Base-by-base conservation (phyloP, 352 stramenopile species). In the Phytophthora sp. region DNA sequence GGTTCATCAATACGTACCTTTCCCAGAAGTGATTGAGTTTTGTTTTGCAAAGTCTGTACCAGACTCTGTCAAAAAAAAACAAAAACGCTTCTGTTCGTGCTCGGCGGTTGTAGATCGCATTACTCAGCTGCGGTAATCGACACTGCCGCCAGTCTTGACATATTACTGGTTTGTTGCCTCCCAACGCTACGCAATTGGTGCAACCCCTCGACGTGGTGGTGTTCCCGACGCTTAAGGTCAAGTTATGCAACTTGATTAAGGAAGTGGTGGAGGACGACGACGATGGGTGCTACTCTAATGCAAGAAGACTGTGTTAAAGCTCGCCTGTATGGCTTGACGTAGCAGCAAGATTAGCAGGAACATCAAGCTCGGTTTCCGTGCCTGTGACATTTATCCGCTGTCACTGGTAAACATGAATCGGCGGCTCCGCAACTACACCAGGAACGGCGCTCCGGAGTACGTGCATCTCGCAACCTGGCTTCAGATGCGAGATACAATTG, bases 151-250 rank as follows among this genome's bases (percentile, higher is more conserved):
- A 11, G 20, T 0, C 12, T 66, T 24, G 20, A 20, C 24, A 30
- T 71, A 2, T 8, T 74, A 16, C 52, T 73, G 0, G 31, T 73
- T 0, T 47, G 29, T 0, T 23, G 70, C 20, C 59, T 30, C 20
- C 49, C 0, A 73, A 69, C 26, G 58, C 56, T 0, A 77, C 52
- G 1, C 56, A 73, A 16, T 41, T 77, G 2, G 20, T 63, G 3
- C 65, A 77, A 27, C 56, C 64, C 0, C 51, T 74, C 2, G 71
- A 74, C n/a, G 53, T 74, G 2, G 60, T 59, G 33, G 63, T 73
- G 3, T 71, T 73, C 38, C 36, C 50, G 7, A 38, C 63, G 11
- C 47, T 70, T 6, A 70, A 70, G 38, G 44, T 23, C 4, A 64
- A 58, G 45, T 31, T 64, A 8, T 54, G 33, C 26, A 53, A 58